Conservation (phyloP, 352 stramenopile genomes). For the Phytophthora vignae region DNA sequence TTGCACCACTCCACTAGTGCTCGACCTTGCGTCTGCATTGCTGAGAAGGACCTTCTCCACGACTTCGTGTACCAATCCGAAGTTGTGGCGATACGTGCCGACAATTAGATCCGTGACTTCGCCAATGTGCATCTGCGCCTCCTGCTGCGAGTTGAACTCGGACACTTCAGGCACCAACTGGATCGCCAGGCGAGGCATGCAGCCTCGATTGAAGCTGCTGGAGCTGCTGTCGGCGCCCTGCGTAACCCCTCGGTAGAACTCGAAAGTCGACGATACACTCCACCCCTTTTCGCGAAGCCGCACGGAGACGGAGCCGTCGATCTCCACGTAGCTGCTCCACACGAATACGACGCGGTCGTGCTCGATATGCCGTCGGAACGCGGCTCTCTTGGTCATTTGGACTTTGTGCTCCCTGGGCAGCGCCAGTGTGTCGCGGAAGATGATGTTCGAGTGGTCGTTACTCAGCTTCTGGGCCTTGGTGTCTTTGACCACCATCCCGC, state of each 20-base stretch:
- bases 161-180: slow-evolving; percentile 36
- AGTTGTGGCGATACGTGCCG: slow-evolving; percentile 34
- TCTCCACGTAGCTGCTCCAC: slow-evolving; percentile 41
- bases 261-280: slow-evolving; percentile 34
- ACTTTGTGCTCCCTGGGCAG: slow-evolving; percentile 25
- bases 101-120: slow-evolving; percentile 41
- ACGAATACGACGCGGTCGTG: slow-evolving; percentile 39
- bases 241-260: slow-evolving; percentile 28
- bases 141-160: slow-evolving; percentile 22
- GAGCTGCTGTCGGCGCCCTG: slow-evolving; percentile 15
- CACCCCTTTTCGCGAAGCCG: slow-evolving; percentile 44
- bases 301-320: slow-evolving; percentile 33
- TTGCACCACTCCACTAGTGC: background rate
- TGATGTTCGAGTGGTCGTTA: slow-evolving; percentile 35
- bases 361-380: slow-evolving; percentile 38
- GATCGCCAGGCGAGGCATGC: slow-evolving; percentile 30
- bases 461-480: slow-evolving; percentile 9
- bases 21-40: background rate
- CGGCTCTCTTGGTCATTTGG: slow-evolving; percentile 27
- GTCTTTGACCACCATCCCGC: slow-evolving; percentile 4
- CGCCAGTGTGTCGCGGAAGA: slow-evolving; percentile 29
- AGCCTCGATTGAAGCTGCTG: slow-evolving; percentile 20
- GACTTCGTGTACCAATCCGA: slow-evolving; percentile 28
- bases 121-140: slow-evolving; percentile 33
- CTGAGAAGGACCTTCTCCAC: slow-evolving; percentile 26